phyloP scores from a whole-genome alignment of 1,139 yeast species.

The Lodderomyces oxycetoniae region DNA sequence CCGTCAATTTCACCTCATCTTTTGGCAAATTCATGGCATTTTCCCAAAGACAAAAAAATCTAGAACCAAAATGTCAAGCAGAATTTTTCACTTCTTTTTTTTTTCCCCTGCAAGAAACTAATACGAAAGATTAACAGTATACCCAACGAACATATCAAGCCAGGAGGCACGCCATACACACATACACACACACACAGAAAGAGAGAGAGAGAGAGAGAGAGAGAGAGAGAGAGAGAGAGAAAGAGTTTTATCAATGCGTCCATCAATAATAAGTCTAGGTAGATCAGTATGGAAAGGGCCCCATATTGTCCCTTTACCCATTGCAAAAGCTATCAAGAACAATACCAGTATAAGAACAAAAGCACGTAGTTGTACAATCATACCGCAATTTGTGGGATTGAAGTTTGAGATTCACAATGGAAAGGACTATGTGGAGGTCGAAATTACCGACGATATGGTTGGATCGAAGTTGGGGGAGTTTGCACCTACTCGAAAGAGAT shows the following conservation, averaged over 20 bases:
- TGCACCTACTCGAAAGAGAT: conserved; percentile 87
- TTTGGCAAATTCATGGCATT: no score
- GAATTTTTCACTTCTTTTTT: no score
- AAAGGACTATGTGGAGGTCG: conserved; percentile 84
- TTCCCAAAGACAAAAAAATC: no score
- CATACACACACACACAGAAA: no score
- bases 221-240: conserved; percentile 1
- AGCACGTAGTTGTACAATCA: conserved; percentile 88
- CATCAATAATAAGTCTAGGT: conserved; percentile 45
- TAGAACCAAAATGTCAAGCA: no score
- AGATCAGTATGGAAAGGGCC: conserved; percentile 94
- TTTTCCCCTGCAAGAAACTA: no score
- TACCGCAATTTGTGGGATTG: conserved; percentile 93
- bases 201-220: no score
- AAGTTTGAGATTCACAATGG: conserved; percentile 96
- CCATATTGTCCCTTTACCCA: conserved; percentile 86
- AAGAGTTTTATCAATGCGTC: conserved; percentile 42
- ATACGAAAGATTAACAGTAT: no score
- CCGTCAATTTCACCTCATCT: no score
- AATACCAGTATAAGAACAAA: conserved; percentile 89
- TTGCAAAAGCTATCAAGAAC: conserved; percentile 74
- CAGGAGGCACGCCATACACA: not conserved
- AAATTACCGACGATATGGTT: conserved; percentile 91
- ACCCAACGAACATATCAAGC: no score
- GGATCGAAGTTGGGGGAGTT: conserved; percentile 96